phyloP scores from a whole-genome alignment of 2,329 filamentous ascomycete species.

The Juglanconis sp. region DNA sequence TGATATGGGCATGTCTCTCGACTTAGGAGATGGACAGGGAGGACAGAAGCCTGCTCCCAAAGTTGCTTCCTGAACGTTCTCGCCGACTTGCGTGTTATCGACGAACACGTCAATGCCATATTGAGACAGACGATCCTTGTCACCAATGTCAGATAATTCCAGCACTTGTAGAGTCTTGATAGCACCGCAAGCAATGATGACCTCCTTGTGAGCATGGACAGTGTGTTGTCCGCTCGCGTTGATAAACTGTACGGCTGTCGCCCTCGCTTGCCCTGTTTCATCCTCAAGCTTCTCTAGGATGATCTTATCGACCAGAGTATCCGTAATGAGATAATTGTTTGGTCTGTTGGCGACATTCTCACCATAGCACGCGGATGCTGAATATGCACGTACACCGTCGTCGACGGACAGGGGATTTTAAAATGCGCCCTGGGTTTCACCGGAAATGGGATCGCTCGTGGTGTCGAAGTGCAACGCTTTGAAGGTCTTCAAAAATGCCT shows the following conservation, averaged over 20 bases:
- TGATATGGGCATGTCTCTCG: too few species aligned
- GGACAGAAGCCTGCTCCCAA: too few species aligned
- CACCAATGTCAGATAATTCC: constrained; percentile 14
- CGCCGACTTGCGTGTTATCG: constrained; percentile 35
- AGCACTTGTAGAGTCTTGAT: constrained; percentile 22
- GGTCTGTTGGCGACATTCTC: not conserved
- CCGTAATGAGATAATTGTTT: constrained; percentile 16
- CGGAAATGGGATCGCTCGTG: not conserved
- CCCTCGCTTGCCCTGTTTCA: not conserved
- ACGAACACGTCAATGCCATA: constrained; percentile 32
- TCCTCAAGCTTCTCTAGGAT: constrained; percentile 10
- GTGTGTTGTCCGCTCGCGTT: not conserved
- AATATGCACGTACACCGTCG: constrained; percentile 6
- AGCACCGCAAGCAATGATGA: constrained; percentile 32
- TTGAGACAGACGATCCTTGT: not conserved
- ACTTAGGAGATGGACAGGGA: too few species aligned
- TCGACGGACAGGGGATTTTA: not conserved
- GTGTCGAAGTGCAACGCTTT: not conserved
- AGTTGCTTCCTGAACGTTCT: constrained; percentile 36
- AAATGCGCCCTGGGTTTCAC: not conserved
- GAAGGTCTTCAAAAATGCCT: not conserved
- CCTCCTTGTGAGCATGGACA: constrained; percentile 14
- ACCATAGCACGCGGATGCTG: constrained; percentile 9
- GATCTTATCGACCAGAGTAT: constrained; percentile 24
- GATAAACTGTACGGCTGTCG: not conserved